phyloP scores from a whole-genome alignment of 257 asterid genomes.

The Avicennia marina region DNA sequence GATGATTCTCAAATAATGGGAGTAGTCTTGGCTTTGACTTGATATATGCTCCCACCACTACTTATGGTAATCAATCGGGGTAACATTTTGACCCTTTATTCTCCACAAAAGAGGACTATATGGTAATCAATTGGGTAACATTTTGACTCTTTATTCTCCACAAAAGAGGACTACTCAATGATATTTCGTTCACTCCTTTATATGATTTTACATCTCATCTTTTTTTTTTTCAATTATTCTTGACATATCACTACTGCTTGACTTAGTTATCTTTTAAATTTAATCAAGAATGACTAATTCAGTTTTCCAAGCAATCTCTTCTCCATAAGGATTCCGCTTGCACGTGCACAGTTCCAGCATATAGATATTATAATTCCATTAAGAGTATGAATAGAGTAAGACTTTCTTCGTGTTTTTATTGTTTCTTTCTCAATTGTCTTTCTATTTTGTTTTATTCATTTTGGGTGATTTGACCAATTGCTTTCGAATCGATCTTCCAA shows the following conservation, averaged over 20 bases:
- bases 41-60: conserved; percentile 25
- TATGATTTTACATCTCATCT: no score
- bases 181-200: no score
- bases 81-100: conserved; percentile 19
- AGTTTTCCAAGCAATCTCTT: no score
- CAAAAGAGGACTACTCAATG: no score
- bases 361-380: not conserved
- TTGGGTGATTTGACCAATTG: conserved; percentile 1
- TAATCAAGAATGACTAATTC: no score
- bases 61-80: conserved; percentile 20
- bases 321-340: conserved; percentile 13
- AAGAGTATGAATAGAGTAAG: not conserved
- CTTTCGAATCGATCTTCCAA: not conserved
- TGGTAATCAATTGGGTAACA: no score
- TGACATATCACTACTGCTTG: no score
- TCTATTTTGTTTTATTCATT: not conserved
- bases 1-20: no score
- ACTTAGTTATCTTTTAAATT: no score
- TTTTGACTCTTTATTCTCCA: no score
- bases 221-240: no score
- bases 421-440: not conserved
- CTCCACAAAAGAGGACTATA: conserved; percentile 16
- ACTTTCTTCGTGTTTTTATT: not conserved
- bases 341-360: not conserved
- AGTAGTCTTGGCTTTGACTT: no score